phyloP scores from a whole-genome alignment of 139 green algal species.

The Micractinium conductrix region DNA sequence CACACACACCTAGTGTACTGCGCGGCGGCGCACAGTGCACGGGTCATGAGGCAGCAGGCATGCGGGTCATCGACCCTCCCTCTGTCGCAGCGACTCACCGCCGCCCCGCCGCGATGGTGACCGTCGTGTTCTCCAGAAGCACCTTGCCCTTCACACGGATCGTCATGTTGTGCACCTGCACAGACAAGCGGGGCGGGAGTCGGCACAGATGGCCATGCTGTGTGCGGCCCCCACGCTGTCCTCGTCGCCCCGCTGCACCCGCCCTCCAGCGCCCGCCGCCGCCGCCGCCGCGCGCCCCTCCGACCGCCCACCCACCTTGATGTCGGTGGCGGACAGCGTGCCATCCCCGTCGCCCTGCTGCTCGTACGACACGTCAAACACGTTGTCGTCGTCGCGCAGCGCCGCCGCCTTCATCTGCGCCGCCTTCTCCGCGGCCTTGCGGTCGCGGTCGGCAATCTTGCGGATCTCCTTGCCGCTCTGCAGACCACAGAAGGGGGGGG shows the following conservation, averaged over 20 bases:
- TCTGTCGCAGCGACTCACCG: no score
- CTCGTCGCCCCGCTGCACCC: no score
- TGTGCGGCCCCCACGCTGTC: no score
- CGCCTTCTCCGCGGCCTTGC: constrained; percentile 82
- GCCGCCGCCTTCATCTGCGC: constrained; percentile 82
- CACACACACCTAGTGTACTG: no score
- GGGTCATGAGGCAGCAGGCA: no score
- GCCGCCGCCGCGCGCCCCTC: background rate
- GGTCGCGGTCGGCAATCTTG: constrained; percentile 87
- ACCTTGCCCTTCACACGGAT: constrained; percentile 98
- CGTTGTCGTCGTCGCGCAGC: constrained; percentile 93
- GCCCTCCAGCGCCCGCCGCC: no score
- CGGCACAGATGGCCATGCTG: constrained; percentile 93
- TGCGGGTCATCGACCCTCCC: no score
- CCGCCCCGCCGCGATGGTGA: constrained; percentile 91
- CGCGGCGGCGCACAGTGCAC: no score
- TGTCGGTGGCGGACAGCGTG: constrained; percentile 79
- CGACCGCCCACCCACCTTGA: constrained; percentile 78
- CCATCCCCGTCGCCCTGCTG: constrained; percentile 68
- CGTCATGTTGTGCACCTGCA: constrained; percentile 93
- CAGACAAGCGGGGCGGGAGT: constrained; percentile 36
- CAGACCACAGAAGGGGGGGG: no score
- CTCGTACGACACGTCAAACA: constrained; percentile 96
- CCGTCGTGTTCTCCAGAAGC: constrained; percentile 91
- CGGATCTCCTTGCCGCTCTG: constrained; percentile 70